Conservation (phyloP, 2,329 filamentous ascomycete genomes). For the Hymenoscyphus occultus region DNA sequence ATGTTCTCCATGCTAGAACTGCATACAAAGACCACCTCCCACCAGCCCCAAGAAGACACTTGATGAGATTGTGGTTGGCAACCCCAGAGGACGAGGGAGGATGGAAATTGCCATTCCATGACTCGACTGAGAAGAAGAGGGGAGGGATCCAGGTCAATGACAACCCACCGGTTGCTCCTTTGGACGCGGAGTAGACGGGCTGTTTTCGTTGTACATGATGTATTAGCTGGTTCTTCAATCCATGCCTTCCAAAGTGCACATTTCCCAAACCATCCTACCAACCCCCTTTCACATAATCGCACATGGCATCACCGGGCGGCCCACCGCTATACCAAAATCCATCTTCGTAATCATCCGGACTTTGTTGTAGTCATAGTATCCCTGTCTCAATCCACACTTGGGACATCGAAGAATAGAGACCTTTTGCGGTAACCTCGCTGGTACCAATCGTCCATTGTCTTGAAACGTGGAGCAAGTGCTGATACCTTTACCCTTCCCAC, state of each 20-base stretch:
- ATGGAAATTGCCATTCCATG: conserved; percentile 80
- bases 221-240: conserved; percentile 5
- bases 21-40: conserved; percentile 71
- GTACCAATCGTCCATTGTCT: not conserved
- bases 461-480: conserved; percentile 19
- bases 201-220: conserved; percentile 1
- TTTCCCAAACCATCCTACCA: not conserved
- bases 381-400: conserved; percentile 14
- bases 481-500: conserved; percentile 19
- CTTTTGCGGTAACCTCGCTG: not conserved
- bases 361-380: conserved; percentile 21
- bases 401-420: conserved; percentile 15
- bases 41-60: conserved; percentile 67
- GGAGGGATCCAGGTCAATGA: conserved; percentile 87
- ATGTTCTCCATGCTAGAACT: conserved; percentile 78
- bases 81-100: conserved; percentile 80
- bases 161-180: conserved; percentile 67
- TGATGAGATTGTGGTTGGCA: conserved; percentile 82
- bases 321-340: not conserved
- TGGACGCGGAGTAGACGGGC: conserved; percentile 68
- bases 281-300: conserved; percentile 2
- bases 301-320: not conserved
- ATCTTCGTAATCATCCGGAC: conserved; percentile 20
- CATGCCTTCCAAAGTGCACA: not conserved
- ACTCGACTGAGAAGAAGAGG: conserved; percentile 79